A percentile compares a stretch with the other conserved stretches of the same genome.
phyloP scores from a whole-genome alignment of 2,329 filamentous ascomycete genomes.

The Plectosphaerella cucumerina region DNA sequence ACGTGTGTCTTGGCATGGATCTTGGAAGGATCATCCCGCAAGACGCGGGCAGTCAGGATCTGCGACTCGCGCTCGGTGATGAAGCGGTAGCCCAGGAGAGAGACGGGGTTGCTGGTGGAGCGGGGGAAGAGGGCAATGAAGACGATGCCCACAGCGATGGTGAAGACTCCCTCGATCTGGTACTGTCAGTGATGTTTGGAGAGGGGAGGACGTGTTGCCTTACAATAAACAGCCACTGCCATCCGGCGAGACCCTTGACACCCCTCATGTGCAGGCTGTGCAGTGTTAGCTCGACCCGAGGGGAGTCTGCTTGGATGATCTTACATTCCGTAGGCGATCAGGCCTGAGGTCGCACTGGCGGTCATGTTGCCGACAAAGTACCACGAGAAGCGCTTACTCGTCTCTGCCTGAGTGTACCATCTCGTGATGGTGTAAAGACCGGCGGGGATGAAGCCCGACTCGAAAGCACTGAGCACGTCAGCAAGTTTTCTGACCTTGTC shows the following conservation, averaged over 20 bases:
- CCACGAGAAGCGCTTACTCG: constrained; percentile 37
- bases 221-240: constrained; percentile 29
- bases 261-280: constrained; percentile 26
- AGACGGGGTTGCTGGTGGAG: constrained; percentile 22
- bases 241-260: constrained; percentile 21
- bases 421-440: constrained; percentile 41
- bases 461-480: constrained; percentile 11
- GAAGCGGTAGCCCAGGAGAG: constrained; percentile 21
- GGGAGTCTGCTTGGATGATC: neutral
- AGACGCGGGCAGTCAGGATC: constrained; percentile 27
- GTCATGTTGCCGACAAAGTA: constrained; percentile 42
- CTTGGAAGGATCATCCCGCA: constrained; percentile 30
- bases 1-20: constrained; percentile 21
- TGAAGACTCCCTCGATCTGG: constrained; percentile 31
- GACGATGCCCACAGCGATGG: constrained; percentile 23
- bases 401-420: constrained; percentile 43
- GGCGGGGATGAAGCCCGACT: constrained; percentile 42
- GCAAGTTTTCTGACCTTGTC: neutral
- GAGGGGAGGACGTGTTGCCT: neutral
- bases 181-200: neutral
- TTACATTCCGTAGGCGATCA: constrained; percentile 37
- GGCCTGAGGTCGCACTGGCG: constrained; percentile 31
- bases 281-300: neutral
- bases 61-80: constrained; percentile 29
- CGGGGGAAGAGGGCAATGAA: constrained; percentile 26